These are phyloP conservation scores for Porphyrellus sp. DNA, from an alignment of 1,284 basidiomycete genomes.

Conservation along the genomic window DNA sequence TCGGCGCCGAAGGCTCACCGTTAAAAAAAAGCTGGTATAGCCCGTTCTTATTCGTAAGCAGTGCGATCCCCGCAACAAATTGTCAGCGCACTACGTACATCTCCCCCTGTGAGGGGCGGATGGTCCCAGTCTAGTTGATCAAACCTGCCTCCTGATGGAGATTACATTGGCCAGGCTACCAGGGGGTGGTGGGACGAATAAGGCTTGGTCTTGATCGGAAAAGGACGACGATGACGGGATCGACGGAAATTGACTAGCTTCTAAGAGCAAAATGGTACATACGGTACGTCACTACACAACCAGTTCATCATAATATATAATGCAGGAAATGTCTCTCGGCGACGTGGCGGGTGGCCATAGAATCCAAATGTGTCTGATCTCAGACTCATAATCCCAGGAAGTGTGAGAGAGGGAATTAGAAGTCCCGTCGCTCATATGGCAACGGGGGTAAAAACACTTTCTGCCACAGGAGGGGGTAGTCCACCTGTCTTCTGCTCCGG, in stretches of 20 bases:
- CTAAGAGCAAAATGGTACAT: conserved; percentile 30
- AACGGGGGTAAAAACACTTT: conserved; percentile 29
- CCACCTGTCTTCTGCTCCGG: conserved; percentile 26
- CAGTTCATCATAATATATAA: conserved; percentile 16
- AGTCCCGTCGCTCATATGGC: conserved; percentile 27
- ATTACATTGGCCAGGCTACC: background rate
- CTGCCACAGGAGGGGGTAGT: conserved; percentile 14
- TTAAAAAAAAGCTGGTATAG: conserved; percentile 5
- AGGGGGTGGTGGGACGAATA: background rate
- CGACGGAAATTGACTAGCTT: conserved; percentile 26
- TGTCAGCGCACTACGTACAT: conserved; percentile 7
- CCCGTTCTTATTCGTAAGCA: background rate
- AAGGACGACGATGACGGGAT: conserved; percentile 1
- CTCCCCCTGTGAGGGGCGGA: background rate
- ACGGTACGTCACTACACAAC: conserved; percentile 25
- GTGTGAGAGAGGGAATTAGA: conserved; percentile 17
- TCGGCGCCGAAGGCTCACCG: background rate
- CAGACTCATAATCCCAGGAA: conserved; percentile 6
- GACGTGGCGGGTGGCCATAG: conserved; percentile 9
- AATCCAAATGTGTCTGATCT: conserved; percentile 18
- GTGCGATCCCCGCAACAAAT: conserved; percentile 12
- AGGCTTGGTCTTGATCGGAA: background rate
- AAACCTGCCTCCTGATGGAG: background rate
- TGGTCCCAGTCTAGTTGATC: background rate
- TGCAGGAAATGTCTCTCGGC: conserved; percentile 5